Evolutionary conservation across 148 eudicot species (phyloP).

Genomic region (Rhododendron kiyosumense): DNA sequence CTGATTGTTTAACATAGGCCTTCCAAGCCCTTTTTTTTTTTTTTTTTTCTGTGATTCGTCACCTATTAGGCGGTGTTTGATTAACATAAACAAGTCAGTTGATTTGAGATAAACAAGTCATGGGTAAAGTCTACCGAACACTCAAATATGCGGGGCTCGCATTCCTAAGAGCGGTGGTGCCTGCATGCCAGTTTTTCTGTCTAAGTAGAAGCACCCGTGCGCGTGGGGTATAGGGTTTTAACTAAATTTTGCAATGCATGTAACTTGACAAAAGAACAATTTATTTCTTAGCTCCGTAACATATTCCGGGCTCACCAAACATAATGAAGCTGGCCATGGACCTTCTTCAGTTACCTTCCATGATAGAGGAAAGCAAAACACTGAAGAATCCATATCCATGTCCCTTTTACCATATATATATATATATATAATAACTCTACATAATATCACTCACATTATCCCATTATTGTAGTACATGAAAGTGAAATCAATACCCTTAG

Average conservation of each 20-base stretch:
- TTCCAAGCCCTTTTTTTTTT: neutral
- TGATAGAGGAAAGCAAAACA: neutral
- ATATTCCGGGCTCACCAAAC: neutral
- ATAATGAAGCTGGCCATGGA: neutral
- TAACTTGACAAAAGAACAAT: neutral
- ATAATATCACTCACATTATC: neutral
- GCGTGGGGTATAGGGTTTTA: neutral
- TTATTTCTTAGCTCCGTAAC: neutral
- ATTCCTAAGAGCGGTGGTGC: neutral
- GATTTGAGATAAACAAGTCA: neutral
- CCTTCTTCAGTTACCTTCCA: conserved; percentile 7
- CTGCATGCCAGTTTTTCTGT: neutral
- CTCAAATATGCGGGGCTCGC: neutral
- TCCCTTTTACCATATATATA: no score
- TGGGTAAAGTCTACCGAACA: neutral
- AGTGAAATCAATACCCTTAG: neutral
- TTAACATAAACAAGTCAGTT: neutral
- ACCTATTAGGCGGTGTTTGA: neutral
- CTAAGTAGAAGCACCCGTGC: neutral
- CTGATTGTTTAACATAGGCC: neutral
- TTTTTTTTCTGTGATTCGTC: neutral
- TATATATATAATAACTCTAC: neutral
- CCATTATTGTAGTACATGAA: neutral
- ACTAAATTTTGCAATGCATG: neutral
- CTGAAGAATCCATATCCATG: conserved; percentile 5